A percentile compares a stretch with the other conserved stretches of the same genome.
Evolutionary conservation across 1,284 basidiomycete genomes (phyloP).

Genomic region (Cryptococcus hybrid): DNA sequence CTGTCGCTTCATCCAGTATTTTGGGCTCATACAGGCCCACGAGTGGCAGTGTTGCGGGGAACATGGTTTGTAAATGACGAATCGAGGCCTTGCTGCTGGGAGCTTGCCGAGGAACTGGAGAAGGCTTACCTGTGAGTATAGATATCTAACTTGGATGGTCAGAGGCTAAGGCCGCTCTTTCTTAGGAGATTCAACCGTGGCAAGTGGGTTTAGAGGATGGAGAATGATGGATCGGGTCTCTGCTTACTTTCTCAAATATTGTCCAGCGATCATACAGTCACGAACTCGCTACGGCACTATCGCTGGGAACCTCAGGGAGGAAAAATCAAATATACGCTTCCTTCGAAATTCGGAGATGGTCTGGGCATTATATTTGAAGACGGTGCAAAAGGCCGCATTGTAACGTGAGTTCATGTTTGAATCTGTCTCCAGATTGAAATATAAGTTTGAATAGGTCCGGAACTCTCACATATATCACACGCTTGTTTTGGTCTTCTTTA

Average conservation of each 20-base stretch:
- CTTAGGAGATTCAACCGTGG: slow-evolving; percentile 50
- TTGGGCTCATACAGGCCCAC: slow-evolving; percentile 54
- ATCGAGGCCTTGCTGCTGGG: slow-evolving; percentile 51
- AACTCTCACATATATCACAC: slow-evolving; percentile 43
- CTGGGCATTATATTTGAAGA: slow-evolving; percentile 55
- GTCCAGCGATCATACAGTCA: slow-evolving; percentile 53
- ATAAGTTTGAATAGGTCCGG: slow-evolving; percentile 26
- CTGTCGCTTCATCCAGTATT: slow-evolving; percentile 55
- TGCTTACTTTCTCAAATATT: slow-evolving; percentile 7
- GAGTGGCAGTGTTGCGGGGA: slow-evolving; percentile 54
- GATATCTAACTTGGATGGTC: background rate
- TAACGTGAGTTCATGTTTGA: slow-evolving; percentile 39
- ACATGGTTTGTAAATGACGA: slow-evolving; percentile 56
- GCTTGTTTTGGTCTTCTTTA: slow-evolving; percentile 46
- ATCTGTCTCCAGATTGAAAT: background rate
- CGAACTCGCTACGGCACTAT: slow-evolving; percentile 53
- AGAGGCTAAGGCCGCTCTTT: background rate
- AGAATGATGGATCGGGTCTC: background rate
- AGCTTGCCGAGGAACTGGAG: slow-evolving; percentile 56
- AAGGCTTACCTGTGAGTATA: slow-evolving; percentile 48
- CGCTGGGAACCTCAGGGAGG: slow-evolving; percentile 53
- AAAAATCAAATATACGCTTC: slow-evolving; percentile 53
- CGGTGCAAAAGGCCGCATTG: slow-evolving; percentile 51
- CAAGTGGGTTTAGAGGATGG: slow-evolving; percentile 12
- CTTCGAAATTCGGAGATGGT: slow-evolving; percentile 42